These are phyloP conservation scores for Xylaria sp. DNA, from an alignment of 2,329 filamentous ascomycete species.

Conservation along the genomic window DNA sequence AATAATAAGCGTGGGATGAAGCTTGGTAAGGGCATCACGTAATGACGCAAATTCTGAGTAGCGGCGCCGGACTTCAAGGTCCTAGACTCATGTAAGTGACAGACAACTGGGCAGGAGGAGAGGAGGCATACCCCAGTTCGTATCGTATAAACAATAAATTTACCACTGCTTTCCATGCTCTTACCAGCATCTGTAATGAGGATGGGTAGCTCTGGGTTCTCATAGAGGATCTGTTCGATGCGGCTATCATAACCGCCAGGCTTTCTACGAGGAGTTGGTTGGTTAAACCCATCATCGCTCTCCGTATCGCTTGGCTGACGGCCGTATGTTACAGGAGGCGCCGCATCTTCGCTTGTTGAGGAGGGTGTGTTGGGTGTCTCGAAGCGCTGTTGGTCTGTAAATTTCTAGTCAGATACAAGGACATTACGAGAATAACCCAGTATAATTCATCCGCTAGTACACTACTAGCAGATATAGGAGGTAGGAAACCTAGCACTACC, in stretches of 20 bases:
- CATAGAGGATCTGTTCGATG: slow-evolving; percentile 96
- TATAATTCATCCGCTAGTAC: slow-evolving; percentile 53
- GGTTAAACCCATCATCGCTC: slow-evolving; percentile 62
- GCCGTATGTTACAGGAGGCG: slow-evolving; percentile 50
- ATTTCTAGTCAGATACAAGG: slow-evolving; percentile 59
- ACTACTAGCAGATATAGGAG: slow-evolving; percentile 26
- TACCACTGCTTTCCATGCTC: slow-evolving; percentile 88
- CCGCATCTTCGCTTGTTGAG: slow-evolving; percentile 75
- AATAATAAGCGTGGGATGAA: slow-evolving; percentile 95
- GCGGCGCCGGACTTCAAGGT: slow-evolving; percentile 91
- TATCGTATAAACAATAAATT: slow-evolving; percentile 98
- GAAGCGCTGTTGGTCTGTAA: slow-evolving; percentile 64
- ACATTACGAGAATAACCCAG: slow-evolving; percentile 53
- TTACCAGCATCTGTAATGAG: slow-evolving; percentile 95
- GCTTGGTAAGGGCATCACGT: slow-evolving; percentile 84
- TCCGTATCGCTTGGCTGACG: slow-evolving; percentile 57
- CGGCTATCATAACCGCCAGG: slow-evolving; percentile 93
- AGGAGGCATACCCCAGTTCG: slow-evolving; percentile 79
- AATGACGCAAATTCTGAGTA: slow-evolving; percentile 98
- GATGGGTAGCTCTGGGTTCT: slow-evolving; percentile 90
- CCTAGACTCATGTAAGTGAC: slow-evolving; percentile 63
- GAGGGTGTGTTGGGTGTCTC: slow-evolving; percentile 78
- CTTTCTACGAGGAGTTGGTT: slow-evolving; percentile 69
- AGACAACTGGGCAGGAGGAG: not conserved
- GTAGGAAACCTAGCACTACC: slow-evolving; percentile 51